Conservation (phyloP, 495 filamentous ascomycete species). For the Parachaetomium inaequale region DNA sequence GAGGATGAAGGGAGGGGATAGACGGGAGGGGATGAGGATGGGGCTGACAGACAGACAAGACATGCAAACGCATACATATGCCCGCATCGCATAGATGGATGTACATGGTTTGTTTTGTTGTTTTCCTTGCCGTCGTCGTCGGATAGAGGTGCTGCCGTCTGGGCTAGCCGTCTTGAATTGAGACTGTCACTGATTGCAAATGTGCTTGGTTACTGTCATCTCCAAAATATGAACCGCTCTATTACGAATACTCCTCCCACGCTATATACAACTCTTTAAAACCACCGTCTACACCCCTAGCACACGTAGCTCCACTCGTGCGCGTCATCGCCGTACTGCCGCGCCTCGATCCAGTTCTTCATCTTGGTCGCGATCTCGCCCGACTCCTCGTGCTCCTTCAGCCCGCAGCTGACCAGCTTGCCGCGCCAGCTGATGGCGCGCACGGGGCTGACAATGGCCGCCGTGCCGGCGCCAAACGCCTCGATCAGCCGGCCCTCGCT, state of each 20-base stretch:
- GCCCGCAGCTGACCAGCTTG: slow-evolving; percentile 69
- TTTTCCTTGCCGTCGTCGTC: neutral
- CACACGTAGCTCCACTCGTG: slow-evolving; percentile 72
- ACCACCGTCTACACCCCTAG: slow-evolving; percentile 18
- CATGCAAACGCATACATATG: slow-evolving; percentile 2
- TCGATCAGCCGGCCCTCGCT: slow-evolving; percentile 84
- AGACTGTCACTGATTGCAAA: neutral
- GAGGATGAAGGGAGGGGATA: too few relatives aligned
- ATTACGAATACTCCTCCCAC: neutral
- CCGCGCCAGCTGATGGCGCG: slow-evolving; percentile 82
- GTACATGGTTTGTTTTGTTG: slow-evolving; percentile 12
- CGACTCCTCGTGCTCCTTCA: slow-evolving; percentile 73
- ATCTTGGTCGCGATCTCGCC: slow-evolving; percentile 79
- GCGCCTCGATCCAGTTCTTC: slow-evolving; percentile 93
- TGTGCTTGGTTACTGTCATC: too few relatives aligned
- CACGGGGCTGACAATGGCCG: slow-evolving; percentile 78
- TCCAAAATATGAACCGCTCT: neutral
- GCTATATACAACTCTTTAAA: neutral
- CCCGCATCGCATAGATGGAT: neutral
- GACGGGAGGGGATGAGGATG: neutral
- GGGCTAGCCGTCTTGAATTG: neutral
- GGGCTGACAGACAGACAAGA: neutral
- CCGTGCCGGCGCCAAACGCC: slow-evolving; percentile 90
- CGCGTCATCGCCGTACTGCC: slow-evolving; percentile 90
- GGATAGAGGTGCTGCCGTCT: neutral